Conservation (phyloP, 2,329 filamentous ascomycete genomes). For the Madurella fahalii region DNA sequence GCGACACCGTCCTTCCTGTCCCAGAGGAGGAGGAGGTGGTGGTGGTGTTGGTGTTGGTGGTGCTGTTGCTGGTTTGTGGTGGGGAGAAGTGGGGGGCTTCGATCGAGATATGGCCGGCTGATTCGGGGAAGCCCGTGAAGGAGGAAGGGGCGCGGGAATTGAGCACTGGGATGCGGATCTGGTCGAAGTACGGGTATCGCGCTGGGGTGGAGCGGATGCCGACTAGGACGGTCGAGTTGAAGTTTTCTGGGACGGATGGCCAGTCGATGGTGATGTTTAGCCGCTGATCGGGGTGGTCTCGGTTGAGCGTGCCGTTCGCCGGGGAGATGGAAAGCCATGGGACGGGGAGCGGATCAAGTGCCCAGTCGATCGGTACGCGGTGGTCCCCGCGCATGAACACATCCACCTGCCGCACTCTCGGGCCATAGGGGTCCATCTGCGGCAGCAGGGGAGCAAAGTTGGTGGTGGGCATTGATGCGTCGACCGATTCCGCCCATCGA, state of each 20-base stretch:
- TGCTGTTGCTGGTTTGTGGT: not conserved
- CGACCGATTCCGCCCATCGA: conserved; percentile 18
- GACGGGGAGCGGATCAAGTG: conserved; percentile 29
- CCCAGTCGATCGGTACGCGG: conserved; percentile 15
- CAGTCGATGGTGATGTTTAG: conserved; percentile 33
- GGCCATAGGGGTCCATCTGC: conserved; percentile 31
- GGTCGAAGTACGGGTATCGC: conserved; percentile 16
- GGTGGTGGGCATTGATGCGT: conserved; percentile 27
- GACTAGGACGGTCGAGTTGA: conserved; percentile 20
- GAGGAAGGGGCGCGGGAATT: conserved; percentile 17
- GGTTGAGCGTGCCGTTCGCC: conserved; percentile 28
- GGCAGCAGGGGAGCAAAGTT: conserved; percentile 25
- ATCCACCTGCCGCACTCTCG: conserved; percentile 33
- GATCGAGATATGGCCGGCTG: conserved; percentile 33
- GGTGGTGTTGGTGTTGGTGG: not conserved
- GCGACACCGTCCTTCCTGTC: conserved; percentile 15
- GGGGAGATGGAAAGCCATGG: conserved; percentile 31
- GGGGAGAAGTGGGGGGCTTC: conserved; percentile 29
- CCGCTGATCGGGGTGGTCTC: conserved; percentile 28
- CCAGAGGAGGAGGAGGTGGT: too few relatives aligned
- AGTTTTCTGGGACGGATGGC: conserved; percentile 36
- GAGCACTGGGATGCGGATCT: conserved; percentile 25
- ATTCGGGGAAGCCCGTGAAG: conserved; percentile 30
- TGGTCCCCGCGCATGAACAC: conserved; percentile 34
- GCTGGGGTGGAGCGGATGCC: conserved; percentile 12